Evolutionary conservation across 2,329 filamentous ascomycete genomes (phyloP).

Genomic region (Neurospora crassa): DNA sequence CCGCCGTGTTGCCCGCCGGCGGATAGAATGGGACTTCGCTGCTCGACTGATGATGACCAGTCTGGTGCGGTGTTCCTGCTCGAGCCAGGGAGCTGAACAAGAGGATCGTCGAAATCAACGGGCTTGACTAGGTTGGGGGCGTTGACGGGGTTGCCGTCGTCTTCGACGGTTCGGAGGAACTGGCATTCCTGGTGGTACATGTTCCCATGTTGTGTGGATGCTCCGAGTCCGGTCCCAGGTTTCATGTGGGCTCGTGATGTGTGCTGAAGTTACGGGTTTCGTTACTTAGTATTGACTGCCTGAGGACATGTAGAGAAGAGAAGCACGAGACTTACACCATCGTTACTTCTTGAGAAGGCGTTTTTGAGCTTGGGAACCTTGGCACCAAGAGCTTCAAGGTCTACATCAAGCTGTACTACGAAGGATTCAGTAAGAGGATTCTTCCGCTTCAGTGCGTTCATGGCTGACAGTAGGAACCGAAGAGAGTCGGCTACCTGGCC

Average conservation of each 20-base stretch:
- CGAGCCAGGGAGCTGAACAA: conserved; percentile 18
- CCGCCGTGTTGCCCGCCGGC: conserved; percentile 11
- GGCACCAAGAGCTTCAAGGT: conserved; percentile 65
- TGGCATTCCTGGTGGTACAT: conserved; percentile 35
- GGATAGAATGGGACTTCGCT: conserved; percentile 10
- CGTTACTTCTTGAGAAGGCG: conserved; percentile 42
- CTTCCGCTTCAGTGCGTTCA: conserved; percentile 78
- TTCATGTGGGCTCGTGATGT: conserved; percentile 1
- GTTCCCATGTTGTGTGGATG: conserved; percentile 21
- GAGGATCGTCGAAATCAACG: conserved; percentile 22
- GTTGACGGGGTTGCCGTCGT: conserved; percentile 30
- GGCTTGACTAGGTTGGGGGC: conserved; percentile 30
- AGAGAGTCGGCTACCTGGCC: conserved; percentile 67
- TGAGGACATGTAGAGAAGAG: background rate
- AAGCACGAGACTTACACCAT: conserved; percentile 34
- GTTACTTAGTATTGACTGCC: background rate
- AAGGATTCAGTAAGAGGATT: conserved; percentile 94
- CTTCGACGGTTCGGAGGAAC: conserved; percentile 30
- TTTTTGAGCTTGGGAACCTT: conserved; percentile 48
- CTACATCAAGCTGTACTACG: conserved; percentile 83
- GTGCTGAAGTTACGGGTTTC: background rate
- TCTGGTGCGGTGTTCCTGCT: conserved; percentile 22
- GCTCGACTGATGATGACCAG: conserved; percentile 8
- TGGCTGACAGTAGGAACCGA: conserved; percentile 83
- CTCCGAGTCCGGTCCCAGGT: conserved; percentile 7